Base-by-base conservation (phyloP, 495 filamentous ascomycete genomes). In the Copromyces sp. region DNA sequence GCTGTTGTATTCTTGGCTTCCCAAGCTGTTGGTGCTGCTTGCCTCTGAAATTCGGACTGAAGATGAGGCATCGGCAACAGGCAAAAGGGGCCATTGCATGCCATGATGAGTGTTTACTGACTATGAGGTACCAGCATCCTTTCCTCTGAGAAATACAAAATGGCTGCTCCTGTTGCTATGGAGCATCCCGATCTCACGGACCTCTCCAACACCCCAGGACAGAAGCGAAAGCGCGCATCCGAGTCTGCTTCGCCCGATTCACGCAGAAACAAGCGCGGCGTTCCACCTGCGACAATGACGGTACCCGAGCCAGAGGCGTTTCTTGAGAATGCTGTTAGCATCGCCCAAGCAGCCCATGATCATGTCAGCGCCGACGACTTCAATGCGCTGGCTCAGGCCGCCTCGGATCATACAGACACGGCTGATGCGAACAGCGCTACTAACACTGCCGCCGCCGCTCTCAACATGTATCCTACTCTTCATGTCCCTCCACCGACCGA, bases 401-500 rank as follows among this genome's bases (percentile, higher is more conserved):
- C 77, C 9, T 81, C 75, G 14, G 84, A 87, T 35, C 80, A 84
- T 73, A 81, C 82, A 47, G 86, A 84, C 39, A 73, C 80, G 20
- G 75, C 84, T 17, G 85, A 86, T 69, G 80, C 84, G 69, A 78
- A 82, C 65, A 84, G 83, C 69, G 84, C 83, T 61, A 87, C 89
- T n/a, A 91, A 87, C 68, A 91, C 90, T 39, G 90, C 90, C 32
- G 90, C 90, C 20, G 91, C 90, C n/a, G 87, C 90, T 38, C 83
- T 89, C 39, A 89, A 89, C 68, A 86, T 88, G 77, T 91, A 90
- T 78, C 89, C 88, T 24, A 87, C 87, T 20, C 86, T 93, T 76
- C 92, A 89, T 69, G 87, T 93, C 9, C 91, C 91, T 4, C 90
- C 90, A 76, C 82, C 89, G 4, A 93, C 91, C 1, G 90, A 92